Base-by-base conservation (phyloP, 1,139 yeast species). In the Taiozyma sp. region DNA sequence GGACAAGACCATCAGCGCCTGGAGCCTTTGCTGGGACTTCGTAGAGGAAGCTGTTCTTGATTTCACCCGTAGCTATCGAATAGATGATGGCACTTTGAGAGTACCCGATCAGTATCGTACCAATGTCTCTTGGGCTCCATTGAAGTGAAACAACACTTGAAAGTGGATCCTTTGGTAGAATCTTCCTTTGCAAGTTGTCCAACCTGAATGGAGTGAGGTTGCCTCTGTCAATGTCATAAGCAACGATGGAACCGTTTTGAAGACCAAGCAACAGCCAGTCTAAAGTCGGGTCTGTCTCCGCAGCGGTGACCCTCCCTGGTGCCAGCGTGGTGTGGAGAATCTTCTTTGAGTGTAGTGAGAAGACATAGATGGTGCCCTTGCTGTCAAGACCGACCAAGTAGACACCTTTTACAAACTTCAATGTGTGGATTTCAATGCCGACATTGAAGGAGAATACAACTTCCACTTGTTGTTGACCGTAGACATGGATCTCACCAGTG, bases 41-140 rank as follows among this genome's bases (percentile, higher is more conserved):
- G 65, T 87, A 88, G 1, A 79, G 71, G 58, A 87, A 80, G 8
- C 75, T 70, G 50, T 76, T 76, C 50, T 80, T 74, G 39, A 88
- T 74, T 39, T 78, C 79, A 39, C 81, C 84, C 4, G 80, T 78
- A 0, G 82, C 75, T 27, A 95, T 59, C 0, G 91, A 85, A 65
- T 84, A 93, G 4, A 83, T 71, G 1, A 90, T 78, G 0, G 93
- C 90, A 48, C 82, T 76, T 54, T 82, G 84, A 2, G 81, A 72
- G 64, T 92, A 95, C 1, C 90, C 81, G 12, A 93, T 78, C 56
- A 95, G 73, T 8, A 93, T 57, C 0, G 86, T 76, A 0, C 96
- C 95, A 12, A 91, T 77, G 66, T 93, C 98, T 57, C 97, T 76
- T 3, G 99, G 99, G 61, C 90, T 96, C 79, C 96, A 76, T 56